Evolutionary conservation across 345 rosid species (phyloP), one percentile per base, ranked within the genome.

Genomic region (Microcos paniculata): DNA sequence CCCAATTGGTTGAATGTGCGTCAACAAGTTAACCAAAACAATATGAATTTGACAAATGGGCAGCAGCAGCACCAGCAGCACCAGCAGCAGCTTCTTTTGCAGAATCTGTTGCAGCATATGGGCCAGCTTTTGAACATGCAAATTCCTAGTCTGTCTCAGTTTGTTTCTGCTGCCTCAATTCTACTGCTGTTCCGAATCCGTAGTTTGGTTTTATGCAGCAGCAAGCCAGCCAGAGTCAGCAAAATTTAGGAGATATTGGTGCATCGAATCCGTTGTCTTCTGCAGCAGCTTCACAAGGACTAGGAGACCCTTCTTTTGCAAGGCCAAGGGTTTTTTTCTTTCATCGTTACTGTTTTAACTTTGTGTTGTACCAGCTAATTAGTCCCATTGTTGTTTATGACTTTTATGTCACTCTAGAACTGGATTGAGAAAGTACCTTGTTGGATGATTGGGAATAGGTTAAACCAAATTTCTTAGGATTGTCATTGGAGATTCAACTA

Each of bases 131-230:
- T 72, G 53, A 62, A 48, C 21, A 7, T 1, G 8, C 76, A 73
- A 59, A 31, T 61, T 31, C 68, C 76, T 9, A 48, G 59, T 28
- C 76, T 40, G 40, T 73, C 76, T 45, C 76, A 73, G 28, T 61
- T 73, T 45, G 56, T 46, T n/a, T 24, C 64, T 24, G 65, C 35
- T 56, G 66, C 23, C 66, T 61, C 30, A 72, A 72, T 72, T 42
- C 65, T 24, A 8, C 49, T 15, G 8, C 11, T 10, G 43, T 61
- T 45, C 57, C 42, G 3, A 73, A 61, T n/a, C 30, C 3, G 15
- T 12, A 35, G 8, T 35, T 71, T 6, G 62, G 62, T 4, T 35
- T 71, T 52, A 61, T 73, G 76, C 69, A 40, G 46, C 72, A 45
- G 42, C 40, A 24, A 16, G 56, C 55, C 19, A 61, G n/a, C 66